These are phyloP conservation scores for Talaromyces liani DNA, from an alignment of 495 filamentous ascomycete genomes.

Conservation along the genomic window DNA sequence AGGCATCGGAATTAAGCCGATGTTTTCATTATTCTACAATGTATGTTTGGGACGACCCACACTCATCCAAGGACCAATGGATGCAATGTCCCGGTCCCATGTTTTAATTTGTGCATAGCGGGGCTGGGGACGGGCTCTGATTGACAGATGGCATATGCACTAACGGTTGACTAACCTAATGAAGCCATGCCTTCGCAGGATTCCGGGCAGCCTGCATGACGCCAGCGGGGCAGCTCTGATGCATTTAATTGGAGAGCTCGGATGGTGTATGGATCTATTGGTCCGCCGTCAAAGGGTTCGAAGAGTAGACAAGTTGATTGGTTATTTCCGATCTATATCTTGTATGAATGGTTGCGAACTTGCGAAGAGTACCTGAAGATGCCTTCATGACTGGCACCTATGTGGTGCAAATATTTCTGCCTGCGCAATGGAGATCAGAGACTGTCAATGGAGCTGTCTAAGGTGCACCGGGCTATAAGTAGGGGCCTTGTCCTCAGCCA, in stretches of 20 bases:
- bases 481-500: neutral
- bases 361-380: neutral
- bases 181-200: neutral
- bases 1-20: neutral
- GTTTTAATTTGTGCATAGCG: no score
- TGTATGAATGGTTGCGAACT: neutral
- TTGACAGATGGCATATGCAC: neutral
- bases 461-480: neutral
- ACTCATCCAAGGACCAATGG: neutral
- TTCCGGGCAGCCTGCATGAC: neutral
- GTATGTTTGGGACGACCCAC: neutral
- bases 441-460: neutral
- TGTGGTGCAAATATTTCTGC: neutral
- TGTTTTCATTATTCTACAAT: neutral
- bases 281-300: neutral
- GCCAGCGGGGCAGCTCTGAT: neutral
- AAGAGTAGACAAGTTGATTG: neutral
- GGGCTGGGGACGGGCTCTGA: neutral
- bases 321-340: neutral
- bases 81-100: neutral
- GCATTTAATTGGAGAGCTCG: neutral
- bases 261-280: neutral
- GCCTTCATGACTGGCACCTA: neutral
- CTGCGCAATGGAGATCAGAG: neutral
- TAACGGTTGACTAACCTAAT: no score